Evolutionary conservation across 2,329 filamentous ascomycete species (phyloP).

Genomic region (Phyllosticta ampelicida): DNA sequence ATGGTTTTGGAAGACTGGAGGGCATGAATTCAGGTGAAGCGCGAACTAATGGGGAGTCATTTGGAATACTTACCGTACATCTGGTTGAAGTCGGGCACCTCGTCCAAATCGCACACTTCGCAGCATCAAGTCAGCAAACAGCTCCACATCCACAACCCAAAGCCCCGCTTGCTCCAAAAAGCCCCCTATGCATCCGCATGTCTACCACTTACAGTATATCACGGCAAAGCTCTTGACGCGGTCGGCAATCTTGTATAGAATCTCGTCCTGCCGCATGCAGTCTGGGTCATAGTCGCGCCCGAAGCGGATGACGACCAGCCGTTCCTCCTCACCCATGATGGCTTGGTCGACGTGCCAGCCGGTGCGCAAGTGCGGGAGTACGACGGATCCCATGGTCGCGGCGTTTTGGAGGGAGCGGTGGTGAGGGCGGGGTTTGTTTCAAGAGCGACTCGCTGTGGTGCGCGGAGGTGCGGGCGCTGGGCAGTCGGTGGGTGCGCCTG

Average conservation of each 20-base stretch:
- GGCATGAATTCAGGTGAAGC: too few relatives aligned
- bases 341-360: constrained; percentile 98
- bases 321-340: constrained; percentile 74
- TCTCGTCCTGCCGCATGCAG: constrained; percentile 77
- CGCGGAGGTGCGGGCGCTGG: too few relatives aligned
- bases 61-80: constrained; percentile 47
- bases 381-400: constrained; percentile 60
- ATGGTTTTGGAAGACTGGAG: too few relatives aligned
- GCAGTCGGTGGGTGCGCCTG: too few relatives aligned
- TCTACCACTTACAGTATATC: constrained; percentile 50
- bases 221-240: constrained; percentile 86
- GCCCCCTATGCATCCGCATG: neutral
- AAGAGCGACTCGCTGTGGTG: too few relatives aligned
- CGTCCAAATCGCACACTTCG: constrained; percentile 63
- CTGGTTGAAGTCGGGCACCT: constrained; percentile 22
- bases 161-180: too few relatives aligned
- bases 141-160: too few relatives aligned
- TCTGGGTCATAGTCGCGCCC: constrained; percentile 71
- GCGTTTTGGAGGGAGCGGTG: neutral
- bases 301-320: constrained; percentile 87
- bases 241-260: constrained; percentile 89
- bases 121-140: neutral
- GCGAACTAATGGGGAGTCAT: too few relatives aligned
- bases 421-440: neutral
- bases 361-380: constrained; percentile 75